Conservation (phyloP, 2,329 filamentous ascomycete species). For the Tolypocladium capitatum region DNA sequence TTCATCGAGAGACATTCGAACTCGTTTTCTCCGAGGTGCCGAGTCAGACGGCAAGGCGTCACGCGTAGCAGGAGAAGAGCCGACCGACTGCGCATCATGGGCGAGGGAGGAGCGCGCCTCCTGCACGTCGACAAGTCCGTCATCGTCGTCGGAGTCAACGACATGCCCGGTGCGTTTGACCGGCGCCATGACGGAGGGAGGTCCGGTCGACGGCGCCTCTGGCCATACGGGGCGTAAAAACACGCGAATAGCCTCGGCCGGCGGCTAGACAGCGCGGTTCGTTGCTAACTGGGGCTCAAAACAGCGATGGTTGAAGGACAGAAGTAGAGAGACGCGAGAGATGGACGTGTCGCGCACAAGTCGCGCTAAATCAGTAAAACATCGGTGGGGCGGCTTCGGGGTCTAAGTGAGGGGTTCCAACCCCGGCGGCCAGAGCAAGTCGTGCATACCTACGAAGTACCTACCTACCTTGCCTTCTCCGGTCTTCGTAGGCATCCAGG, state of each 20-base stretch:
- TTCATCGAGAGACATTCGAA: conserved; percentile 16
- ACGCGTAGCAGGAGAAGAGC: not conserved
- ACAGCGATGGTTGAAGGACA: not conserved
- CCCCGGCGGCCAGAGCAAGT: no score
- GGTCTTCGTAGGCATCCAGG: no score
- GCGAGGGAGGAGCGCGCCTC: conserved; percentile 27
- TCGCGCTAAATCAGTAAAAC: not conserved
- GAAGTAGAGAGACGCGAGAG: not conserved
- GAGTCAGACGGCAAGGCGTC: conserved; percentile 3
- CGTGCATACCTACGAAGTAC: no score
- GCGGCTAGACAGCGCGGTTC: not conserved
- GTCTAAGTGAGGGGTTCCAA: no score
- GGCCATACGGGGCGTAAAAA: not conserved
- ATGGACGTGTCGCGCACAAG: not conserved
- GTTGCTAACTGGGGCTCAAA: not conserved
- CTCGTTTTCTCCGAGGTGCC: conserved; percentile 18
- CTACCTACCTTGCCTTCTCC: no score
- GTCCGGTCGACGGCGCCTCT: not conserved
- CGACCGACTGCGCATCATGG: conserved; percentile 13
- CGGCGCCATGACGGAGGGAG: conserved; percentile 13
- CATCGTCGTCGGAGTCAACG: conserved; percentile 13
- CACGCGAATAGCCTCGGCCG: no score
- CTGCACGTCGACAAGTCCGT: conserved; percentile 21
- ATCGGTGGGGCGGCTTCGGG: no score
- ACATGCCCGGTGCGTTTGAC: conserved; percentile 27